Conservation (phyloP, 2,329 filamentous ascomycete genomes). For the Podosphaera aphanis region DNA sequence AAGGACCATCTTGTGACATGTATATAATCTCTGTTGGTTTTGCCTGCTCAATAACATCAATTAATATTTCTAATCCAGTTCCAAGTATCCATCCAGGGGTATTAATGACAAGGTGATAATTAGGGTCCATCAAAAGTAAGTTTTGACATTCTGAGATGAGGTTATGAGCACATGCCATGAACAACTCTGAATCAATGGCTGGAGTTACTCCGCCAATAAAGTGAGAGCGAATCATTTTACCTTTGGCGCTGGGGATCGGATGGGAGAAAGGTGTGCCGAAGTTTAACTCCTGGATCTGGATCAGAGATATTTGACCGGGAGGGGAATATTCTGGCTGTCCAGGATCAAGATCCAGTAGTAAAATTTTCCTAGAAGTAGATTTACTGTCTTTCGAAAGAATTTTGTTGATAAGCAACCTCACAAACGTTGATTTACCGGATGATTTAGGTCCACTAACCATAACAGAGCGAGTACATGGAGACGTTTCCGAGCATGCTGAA, state of each 20-base stretch:
- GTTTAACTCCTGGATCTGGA: conserved; percentile 34
- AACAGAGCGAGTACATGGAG: conserved; percentile 19
- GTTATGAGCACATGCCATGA: conserved; percentile 37
- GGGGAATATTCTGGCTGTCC: conserved; percentile 54
- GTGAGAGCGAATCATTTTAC: conserved; percentile 34
- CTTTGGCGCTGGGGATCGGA: conserved; percentile 18
- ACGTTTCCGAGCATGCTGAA: conserved; percentile 14
- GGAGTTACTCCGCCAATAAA: conserved; percentile 41
- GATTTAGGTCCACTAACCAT: conserved; percentile 48
- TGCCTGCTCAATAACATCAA: conserved; percentile 28
- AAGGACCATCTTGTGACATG: conserved; percentile 39
- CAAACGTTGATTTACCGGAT: conserved; percentile 56
- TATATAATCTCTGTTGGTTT: conserved; percentile 41
- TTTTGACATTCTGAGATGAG: conserved; percentile 34
- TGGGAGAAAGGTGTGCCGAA: conserved; percentile 46
- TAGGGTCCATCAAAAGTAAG: conserved; percentile 17
- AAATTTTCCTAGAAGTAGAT: conserved; percentile 17
- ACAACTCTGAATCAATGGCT: conserved; percentile 42
- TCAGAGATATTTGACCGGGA: conserved; percentile 45
- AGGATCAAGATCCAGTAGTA: conserved; percentile 49
- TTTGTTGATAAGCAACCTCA: conserved; percentile 40
- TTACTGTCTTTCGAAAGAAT: conserved; percentile 21
- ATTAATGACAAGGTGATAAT: conserved; percentile 43
- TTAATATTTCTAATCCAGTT: conserved; percentile 41
- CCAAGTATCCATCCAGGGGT: conserved; percentile 53